Base-by-base conservation (phyloP, 257 asterid species). In the Henckelia pumila region DNA sequence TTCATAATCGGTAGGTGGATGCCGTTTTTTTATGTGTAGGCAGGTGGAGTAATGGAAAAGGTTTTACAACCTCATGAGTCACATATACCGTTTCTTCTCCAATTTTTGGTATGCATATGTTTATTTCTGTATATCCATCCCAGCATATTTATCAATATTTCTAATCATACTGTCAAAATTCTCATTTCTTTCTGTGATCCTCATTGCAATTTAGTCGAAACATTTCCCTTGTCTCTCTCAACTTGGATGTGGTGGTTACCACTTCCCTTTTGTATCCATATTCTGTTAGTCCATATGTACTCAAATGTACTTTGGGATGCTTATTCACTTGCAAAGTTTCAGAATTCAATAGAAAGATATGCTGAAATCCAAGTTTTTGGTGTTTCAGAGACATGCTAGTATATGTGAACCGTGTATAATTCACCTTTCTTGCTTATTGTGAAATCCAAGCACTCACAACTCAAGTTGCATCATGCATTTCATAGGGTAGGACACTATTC, bases 21-120 rank as follows among this genome's bases (percentile, higher is more conserved):
- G 50, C 29, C 37, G 11, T 56, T 19, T 59, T 33, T 49, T 67
- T 52, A 29, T 64, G 35, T 82, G 80, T 81, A 93, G 99, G 86
- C 83, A 63, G 99, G 99, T 68, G 94, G 89, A 44, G 76, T 86
- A 59, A 64, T 81, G 75, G 94, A 82, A 64, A 90, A 73, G 83
- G 60, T 75, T 52, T 69, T 93, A 61, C 97, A 93, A 88, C 97
- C 97, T 64, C 80, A 90, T 74, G 99, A 93, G 75, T 88, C 99
- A 63, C 99, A 93, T 68, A 88, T 90, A 75, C 99, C 97, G 35
- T 93, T 79, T 79, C 89, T 93, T 72, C 97, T 93, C 74, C 98
- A 93, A 81, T 93, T 93, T 82, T 77, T 85, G 95, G 98, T 84
- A 82, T 60, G 86, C 67, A 44, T 44, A 73, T 55, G 44, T 67